Conservation (phyloP, 116 monocot genomes). For the Iris pallida region DNA sequence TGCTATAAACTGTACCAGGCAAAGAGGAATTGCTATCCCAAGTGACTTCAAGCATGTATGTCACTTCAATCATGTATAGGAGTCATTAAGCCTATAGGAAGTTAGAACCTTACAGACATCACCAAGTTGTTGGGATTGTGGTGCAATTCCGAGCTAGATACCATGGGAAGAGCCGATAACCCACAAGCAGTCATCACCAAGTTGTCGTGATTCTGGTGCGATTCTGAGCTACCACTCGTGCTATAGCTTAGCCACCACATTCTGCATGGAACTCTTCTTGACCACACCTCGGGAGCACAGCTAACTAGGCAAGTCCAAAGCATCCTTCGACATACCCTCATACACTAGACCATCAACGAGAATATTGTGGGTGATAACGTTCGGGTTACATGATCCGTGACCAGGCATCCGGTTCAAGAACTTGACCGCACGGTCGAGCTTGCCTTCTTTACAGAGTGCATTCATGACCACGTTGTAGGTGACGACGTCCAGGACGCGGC, state of each 20-base stretch:
- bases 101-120: no score
- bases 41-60: no score
- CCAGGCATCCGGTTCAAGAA: slow-evolving; percentile 56
- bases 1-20: no score
- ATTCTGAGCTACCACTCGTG: no score
- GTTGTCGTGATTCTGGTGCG: no score
- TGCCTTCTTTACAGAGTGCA: slow-evolving; percentile 71
- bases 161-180: no score
- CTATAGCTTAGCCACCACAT: slow-evolving; percentile 40
- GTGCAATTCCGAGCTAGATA: no score
- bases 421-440: slow-evolving; percentile 50
- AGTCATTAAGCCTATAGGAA: no score
- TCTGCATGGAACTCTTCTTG: slow-evolving; percentile 53
- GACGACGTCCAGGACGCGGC: slow-evolving; percentile 65
- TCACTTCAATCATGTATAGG: no score
- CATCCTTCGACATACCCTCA: slow-evolving; percentile 63
- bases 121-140: no score
- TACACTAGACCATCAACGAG: slow-evolving; percentile 66
- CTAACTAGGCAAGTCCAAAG: slow-evolving; percentile 52
- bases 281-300: slow-evolving; percentile 67
- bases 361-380: slow-evolving; percentile 72
- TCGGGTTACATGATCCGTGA: slow-evolving; percentile 55
- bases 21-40: no score
- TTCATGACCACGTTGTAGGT: slow-evolving; percentile 80
- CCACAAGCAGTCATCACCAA: no score